Evolutionary conservation across 2,329 filamentous ascomycete genomes (phyloP).

Genomic region (Tolypocladium inflatum): DNA sequence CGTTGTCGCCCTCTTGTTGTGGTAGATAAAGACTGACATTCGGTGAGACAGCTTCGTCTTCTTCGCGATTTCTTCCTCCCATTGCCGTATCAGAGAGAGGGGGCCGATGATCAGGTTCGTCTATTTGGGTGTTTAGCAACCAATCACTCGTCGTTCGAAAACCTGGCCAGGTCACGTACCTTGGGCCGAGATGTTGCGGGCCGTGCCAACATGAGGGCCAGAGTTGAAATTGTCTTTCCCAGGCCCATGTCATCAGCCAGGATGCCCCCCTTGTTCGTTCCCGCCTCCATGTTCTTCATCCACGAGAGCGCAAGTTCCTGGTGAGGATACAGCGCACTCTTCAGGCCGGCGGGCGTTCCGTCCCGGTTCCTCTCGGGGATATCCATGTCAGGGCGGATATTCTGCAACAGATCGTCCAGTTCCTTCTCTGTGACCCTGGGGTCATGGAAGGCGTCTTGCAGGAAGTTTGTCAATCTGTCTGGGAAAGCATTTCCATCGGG

Average conservation of each 20-base stretch:
- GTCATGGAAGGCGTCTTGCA: conserved; percentile 27
- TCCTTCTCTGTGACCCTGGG: conserved; percentile 44
- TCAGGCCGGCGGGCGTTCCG: conserved; percentile 60
- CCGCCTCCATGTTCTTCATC: conserved; percentile 72
- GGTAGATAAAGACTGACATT: conserved; percentile 59
- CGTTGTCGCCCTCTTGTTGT: conserved; percentile 55
- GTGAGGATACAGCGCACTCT: conserved; percentile 64
- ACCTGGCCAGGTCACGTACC: conserved; percentile 9
- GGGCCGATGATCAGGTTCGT: conserved; percentile 80
- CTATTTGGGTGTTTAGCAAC: conserved; percentile 31
- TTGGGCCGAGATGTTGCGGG: conserved; percentile 40
- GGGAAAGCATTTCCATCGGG: conserved; percentile 25
- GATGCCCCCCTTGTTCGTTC: conserved; percentile 76
- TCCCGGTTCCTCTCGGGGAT: conserved; percentile 52
- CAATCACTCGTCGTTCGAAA: not conserved
- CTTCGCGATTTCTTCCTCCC: conserved; percentile 67
- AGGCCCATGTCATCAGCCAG: conserved; percentile 90
- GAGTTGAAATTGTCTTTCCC: conserved; percentile 79
- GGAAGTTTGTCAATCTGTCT: conserved; percentile 19
- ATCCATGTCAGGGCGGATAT: conserved; percentile 64
- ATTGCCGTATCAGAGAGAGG: conserved; percentile 72
- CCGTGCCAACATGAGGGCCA: conserved; percentile 65
- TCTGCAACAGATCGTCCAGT: conserved; percentile 59
- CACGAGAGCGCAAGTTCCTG: conserved; percentile 76
- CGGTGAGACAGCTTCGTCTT: conserved; percentile 53